These are phyloP conservation scores for Apiospora sp. DNA, from an alignment of 2,329 filamentous ascomycete genomes.

Conservation along the genomic window DNA sequence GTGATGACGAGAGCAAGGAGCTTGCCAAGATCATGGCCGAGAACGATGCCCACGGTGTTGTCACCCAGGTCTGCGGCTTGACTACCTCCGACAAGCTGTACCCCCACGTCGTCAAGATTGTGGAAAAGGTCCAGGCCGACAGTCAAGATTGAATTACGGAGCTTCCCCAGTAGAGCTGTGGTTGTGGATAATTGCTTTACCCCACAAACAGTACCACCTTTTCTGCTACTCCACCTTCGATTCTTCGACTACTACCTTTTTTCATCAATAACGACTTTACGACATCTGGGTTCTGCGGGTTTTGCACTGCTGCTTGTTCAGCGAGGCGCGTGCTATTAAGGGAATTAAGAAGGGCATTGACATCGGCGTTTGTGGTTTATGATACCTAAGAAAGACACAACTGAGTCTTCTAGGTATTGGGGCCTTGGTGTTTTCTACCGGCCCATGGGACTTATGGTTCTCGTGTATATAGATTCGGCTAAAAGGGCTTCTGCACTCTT, in stretches of 20 bases:
- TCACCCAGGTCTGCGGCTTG: conserved; percentile 82
- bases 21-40: conserved; percentile 86
- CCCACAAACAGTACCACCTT: conserved; percentile 15
- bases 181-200: not conserved
- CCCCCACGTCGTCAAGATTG: conserved; percentile 75
- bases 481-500: not conserved
- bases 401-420: conserved; percentile 1
- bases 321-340: conserved; percentile 15
- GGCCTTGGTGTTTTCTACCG: not conserved
- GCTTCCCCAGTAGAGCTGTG: conserved; percentile 6
- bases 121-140: conserved; percentile 83
- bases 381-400: not conserved
- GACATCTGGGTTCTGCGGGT: conserved; percentile 14
- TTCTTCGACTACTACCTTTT: not conserved
- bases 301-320: conserved; percentile 1
- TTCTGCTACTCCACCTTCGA: conserved; percentile 8
- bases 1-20: conserved; percentile 87
- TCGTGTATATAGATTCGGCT: conserved; percentile 16
- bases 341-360: conserved; percentile 1
- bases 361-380: not conserved
- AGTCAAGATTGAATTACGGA: conserved; percentile 52
- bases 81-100: conserved; percentile 80
- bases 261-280: conserved; percentile 7
- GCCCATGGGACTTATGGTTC: not conserved
- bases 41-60: conserved; percentile 76